These are phyloP conservation scores for Penicillium sp. DNA, from an alignment of 2,329 filamentous ascomycete genomes.

Conservation along the genomic window DNA sequence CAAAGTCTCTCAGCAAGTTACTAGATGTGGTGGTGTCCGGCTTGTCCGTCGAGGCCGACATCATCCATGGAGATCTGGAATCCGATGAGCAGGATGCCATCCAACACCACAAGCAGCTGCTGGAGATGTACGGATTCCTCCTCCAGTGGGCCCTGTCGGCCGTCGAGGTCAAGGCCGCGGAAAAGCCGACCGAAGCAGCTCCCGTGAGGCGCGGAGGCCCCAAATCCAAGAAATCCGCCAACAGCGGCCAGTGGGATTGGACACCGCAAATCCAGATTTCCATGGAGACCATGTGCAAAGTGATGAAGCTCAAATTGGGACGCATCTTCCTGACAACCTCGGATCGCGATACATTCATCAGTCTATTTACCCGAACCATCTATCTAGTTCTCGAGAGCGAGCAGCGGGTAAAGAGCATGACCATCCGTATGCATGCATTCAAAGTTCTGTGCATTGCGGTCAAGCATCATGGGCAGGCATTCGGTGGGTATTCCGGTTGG, in stretches of 20 bases:
- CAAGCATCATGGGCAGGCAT: conserved; percentile 96
- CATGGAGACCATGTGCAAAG: conserved; percentile 93
- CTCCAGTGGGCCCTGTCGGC: conserved; percentile 93
- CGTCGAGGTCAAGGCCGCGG: conserved; percentile 90
- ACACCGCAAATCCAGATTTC: conserved; percentile 83
- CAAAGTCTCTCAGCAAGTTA: conserved; percentile 84
- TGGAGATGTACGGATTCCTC: conserved; percentile 93
- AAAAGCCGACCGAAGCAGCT: conserved; percentile 76
- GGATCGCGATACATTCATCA: conserved; percentile 92
- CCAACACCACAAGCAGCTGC: conserved; percentile 81
- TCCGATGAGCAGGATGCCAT: conserved; percentile 87
- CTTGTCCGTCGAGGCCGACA: conserved; percentile 80
- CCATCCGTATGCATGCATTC: conserved; percentile 95
- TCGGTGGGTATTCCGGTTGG: conserved; percentile 60
- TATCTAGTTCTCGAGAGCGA: conserved; percentile 96
- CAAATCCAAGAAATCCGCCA: conserved; percentile 71
- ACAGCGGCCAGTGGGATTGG: conserved; percentile 85
- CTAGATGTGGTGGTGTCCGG: conserved; percentile 88
- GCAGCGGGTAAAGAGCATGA: conserved; percentile 81
- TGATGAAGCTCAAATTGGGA: conserved; percentile 85
- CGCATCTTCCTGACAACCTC: conserved; percentile 96
- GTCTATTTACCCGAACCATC: conserved; percentile 85
- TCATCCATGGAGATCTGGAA: conserved; percentile 82
- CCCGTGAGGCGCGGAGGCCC: conserved; percentile 73
- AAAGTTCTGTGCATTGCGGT: conserved; percentile 95